Evolutionary conservation across 2,329 filamentous ascomycete genomes (phyloP).

Genomic region (Claviceps purpurea): DNA sequence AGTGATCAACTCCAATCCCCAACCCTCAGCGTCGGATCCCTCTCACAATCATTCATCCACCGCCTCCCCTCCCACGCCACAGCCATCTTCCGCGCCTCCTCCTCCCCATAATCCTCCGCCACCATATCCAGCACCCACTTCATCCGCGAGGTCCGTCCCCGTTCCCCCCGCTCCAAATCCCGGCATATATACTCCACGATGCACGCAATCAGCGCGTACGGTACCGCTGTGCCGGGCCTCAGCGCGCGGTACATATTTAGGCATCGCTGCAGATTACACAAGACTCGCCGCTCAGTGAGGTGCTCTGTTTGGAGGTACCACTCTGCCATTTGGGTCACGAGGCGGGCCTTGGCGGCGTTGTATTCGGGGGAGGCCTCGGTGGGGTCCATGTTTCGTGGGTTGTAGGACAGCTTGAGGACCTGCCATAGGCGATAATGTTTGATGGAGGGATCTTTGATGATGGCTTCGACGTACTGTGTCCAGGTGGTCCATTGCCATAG

Average conservation of each 20-base stretch:
- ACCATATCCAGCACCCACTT: slow-evolving; percentile 18
- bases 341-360: slow-evolving; percentile 11
- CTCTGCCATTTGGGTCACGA: slow-evolving; percentile 18
- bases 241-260: slow-evolving; percentile 13
- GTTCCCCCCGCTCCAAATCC: slow-evolving; percentile 21
- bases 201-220: slow-evolving; percentile 15
- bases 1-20: too few species aligned
- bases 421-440: slow-evolving; percentile 14
- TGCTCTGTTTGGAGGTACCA: slow-evolving; percentile 17
- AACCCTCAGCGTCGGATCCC: too few species aligned
- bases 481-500: slow-evolving; percentile 21
- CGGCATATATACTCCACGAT: slow-evolving; percentile 16
- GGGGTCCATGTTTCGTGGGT: neutral
- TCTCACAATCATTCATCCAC: slow-evolving; percentile 5
- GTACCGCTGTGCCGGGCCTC: slow-evolving; percentile 6
- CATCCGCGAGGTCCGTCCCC: slow-evolving; percentile 19
- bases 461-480: slow-evolving; percentile 17
- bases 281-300: slow-evolving; percentile 16
- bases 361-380: slow-evolving; percentile 1
- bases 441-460: slow-evolving; percentile 20
- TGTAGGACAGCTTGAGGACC: slow-evolving; percentile 11
- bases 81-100: slow-evolving; percentile 9
- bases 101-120: slow-evolving; percentile 8
- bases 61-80: slow-evolving; percentile 14
- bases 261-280: slow-evolving; percentile 18